Evolutionary conservation across 202 grass and related monocot genomes (phyloP), one percentile per base, ranked within the genome.

Genomic region (Sporobolus alterniflorus): DNA sequence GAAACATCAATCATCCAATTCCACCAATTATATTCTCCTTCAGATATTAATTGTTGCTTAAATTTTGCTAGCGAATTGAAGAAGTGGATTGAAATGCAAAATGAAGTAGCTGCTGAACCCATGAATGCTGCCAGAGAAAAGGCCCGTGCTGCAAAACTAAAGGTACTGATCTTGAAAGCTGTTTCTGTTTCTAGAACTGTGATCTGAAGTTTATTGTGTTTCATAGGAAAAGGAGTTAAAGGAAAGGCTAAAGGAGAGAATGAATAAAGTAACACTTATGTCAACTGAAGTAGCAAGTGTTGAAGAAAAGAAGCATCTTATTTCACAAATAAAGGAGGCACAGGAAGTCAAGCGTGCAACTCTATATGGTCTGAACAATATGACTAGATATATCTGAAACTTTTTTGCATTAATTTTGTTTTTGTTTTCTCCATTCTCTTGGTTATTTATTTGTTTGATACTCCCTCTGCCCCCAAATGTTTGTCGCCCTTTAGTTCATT

Each of bases 221-320:
- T 60, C 77, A 46, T 70, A 98, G 95, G 88, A 81, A 70, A 97
- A 91, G 62, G 89, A 93, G 55, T 83, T 95, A 47, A 98, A 95
- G 47, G 84, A 95, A 81, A 90, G 78, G 40, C 63, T 95, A 69
- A 98, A 84, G 65, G 77, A 79, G 70, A 76, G 83, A 65, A 84
- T 90, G 36, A 79, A 79, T 14, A 90, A 84, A 83, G 14, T 55
- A 63, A 84, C 64, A 54, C 79, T 95, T 47, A 61, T 72, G 44
- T 26, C 71, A 71, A 80, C 63, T 80, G 88, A 78, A 61, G 81
- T 49, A 88, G 73, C 40, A 72, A 28, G 39, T 15, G 47, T 79
- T 78, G 83, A 83, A 77, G 92, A 91, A 82, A 85, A 91, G 71
- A 82, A 87, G 56, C 69, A 90, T 85, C 74, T 86, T 39, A 77